phyloP scores from a whole-genome alignment of 352 stramenopile species.

The Globisporangium nodosum region DNA sequence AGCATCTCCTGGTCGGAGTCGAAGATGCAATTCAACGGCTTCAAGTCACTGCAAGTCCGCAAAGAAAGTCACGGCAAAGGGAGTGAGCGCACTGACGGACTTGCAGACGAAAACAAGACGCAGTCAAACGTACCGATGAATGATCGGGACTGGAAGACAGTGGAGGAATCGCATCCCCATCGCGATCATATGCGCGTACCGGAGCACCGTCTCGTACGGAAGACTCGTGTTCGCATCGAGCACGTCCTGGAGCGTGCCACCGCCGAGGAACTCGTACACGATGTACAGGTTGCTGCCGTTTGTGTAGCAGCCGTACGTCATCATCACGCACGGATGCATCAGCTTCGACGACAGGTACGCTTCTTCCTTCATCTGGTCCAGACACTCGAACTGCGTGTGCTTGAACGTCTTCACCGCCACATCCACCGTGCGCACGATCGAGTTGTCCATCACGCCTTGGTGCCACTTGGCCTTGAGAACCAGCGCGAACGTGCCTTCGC shows the following conservation, averaged over 20 bases:
- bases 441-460: constrained; percentile 41
- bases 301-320: constrained; percentile 81
- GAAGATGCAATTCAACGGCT: constrained; percentile 82
- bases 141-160: constrained; percentile 62
- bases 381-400: constrained; percentile 63
- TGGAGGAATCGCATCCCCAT: constrained; percentile 82
- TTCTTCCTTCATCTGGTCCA: constrained; percentile 81
- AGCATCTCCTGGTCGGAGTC: constrained; percentile 70
- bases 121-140: constrained; percentile 39
- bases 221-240: constrained; percentile 44
- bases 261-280: constrained; percentile 75
- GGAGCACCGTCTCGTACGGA: constrained; percentile 58
- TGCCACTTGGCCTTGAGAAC: constrained; percentile 71
- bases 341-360: constrained; percentile 75
- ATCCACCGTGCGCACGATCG: constrained; percentile 41
- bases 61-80: background rate
- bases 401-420: constrained; percentile 84
- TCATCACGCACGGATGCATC: constrained; percentile 77
- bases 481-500: constrained; percentile 74
- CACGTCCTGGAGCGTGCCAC: constrained; percentile 74
- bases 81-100: background rate
- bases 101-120: background rate
- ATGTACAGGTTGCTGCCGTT: constrained; percentile 77
- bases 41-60: constrained; percentile 39
- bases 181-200: constrained; percentile 76